Base-by-base conservation (phyloP, 148 eudicot species). In the Persicaria tinctoria region DNA sequence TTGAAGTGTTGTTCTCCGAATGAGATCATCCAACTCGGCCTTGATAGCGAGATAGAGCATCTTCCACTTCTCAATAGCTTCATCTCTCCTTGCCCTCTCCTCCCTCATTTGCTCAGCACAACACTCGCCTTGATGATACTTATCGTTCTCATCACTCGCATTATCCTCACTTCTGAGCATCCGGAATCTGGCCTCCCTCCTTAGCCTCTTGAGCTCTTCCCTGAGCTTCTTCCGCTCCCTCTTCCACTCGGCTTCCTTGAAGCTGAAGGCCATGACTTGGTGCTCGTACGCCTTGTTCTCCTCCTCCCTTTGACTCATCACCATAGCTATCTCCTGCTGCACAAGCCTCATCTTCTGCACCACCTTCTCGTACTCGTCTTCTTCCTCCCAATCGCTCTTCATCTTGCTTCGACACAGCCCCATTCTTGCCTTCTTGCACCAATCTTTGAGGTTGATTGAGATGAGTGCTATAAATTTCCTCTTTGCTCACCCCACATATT, bases 51-150 rank as follows among this genome's bases (percentile, higher is more conserved):
- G 87, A 76, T 93, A 93, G 53, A 93, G 84, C 84, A 79, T 78
- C 57, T 93, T 93, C 97, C 97, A 93, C 75, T 87, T 93, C 80
- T 89, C 89, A 32, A 90, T 83, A n/a, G 97, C 80, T 73, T 89
- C 90, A 73, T 93, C 96, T 78, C 97, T 80, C 46, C 85, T 79
- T 6, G 77, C 75, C 79, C 88, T 83, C 78, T 87, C 88, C 23
- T 78, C 85, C 75, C 81, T 86, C 83, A 88, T 74, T 14, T 82
- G 75, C 77, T 87, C 91, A 77, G 82, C 76, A 1, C 55, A 47
- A 47, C 70, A 80, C 32, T 20, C 51, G 72, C 46, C 70, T 41
- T 13, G 41, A 11, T 18, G 5, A 18, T 44, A 0, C 59, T 4
- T 54, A 45, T 49, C 69, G 71, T 73, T 20, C 62, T 77, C 18